Evolutionary conservation across 805 yeast species (phyloP), one percentile per base, ranked within the genome.

Genomic region (Ogataea neopini): DNA sequence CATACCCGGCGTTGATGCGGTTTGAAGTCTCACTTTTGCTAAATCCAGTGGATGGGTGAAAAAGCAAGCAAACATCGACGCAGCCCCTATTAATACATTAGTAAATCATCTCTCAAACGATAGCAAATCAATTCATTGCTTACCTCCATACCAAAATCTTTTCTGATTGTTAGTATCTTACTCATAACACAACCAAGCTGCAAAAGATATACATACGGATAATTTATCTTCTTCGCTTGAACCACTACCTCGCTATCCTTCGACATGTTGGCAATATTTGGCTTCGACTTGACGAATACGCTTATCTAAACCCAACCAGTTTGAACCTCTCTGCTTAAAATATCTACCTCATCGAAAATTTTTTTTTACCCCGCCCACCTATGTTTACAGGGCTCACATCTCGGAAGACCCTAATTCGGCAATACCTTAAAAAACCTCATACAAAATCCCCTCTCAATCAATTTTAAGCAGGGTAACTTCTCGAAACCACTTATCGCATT

Each of bases 1-100:
- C 46, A 80, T 85, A 35, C 88, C 88, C 3, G 87, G 85, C 10
- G 66, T 70, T 0, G 76, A 62, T 3, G 95, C 90, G 0, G 96
- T 85, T 63, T 88, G 96, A 62, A 88, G 72, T 43, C 96, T 78
- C 7, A 90, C 96, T 60, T 88, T 88, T 2, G 96, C 94, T 36
- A 88, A 72, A 63, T 88, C 96, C 49, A 88, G 71, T 3, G 96
- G 96, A 67, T 88, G 96, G 1, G 89, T 83, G 40, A 77, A 78
- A 32, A 79, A 55, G 61, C 85, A 80, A 6, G 88, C 89, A 40
- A 76, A 75, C 73, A 80, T 79, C 48, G 87, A 83, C 13, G 86
- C 80, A 13, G 80, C 83, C 47, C 89, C 88, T 51, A 17, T 18
- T 13, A 3, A 43, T 38, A 29, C 6, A 41, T 17, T 35, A 5